Evolutionary conservation across 768 basidiomycete genomes (phyloP).

Genomic region (Lenzites betulinus): DNA sequence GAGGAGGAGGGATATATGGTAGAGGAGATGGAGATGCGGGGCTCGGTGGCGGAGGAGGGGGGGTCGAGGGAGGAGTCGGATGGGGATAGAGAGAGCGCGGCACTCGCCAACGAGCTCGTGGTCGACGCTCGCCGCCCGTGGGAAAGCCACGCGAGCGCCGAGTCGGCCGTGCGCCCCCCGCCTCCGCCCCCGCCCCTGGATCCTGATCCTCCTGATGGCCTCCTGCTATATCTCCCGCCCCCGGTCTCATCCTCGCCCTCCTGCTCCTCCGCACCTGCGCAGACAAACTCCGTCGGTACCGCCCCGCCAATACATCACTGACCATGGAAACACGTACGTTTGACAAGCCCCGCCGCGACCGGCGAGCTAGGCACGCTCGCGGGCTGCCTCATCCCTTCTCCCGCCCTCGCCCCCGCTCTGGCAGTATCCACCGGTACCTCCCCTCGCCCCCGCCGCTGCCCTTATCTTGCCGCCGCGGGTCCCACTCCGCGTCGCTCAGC

Average conservation of each 20-base stretch:
- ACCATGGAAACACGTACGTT: constrained; percentile 19
- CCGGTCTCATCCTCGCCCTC: not conserved
- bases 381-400: constrained; percentile 13
- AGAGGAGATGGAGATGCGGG: constrained; percentile 46
- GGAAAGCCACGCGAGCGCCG: constrained; percentile 19
- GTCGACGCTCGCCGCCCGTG: constrained; percentile 16
- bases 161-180: not conserved
- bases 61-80: constrained; percentile 26
- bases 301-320: constrained; percentile 3
- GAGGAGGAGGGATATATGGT: constrained; percentile 37
- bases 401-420: constrained; percentile 3
- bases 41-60: constrained; percentile 33
- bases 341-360: constrained; percentile 1
- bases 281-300: not conserved
- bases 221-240: not conserved
- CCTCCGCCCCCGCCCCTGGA: not conserved
- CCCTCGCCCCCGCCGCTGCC: constrained; percentile 3
- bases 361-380: constrained; percentile 26
- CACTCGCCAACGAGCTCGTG: constrained; percentile 7
- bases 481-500: constrained; percentile 23
- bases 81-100: constrained; percentile 9
- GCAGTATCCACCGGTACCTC: constrained; percentile 16
- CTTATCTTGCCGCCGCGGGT: constrained; percentile 1
- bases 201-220: constrained; percentile 11
- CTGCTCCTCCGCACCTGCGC: not conserved